phyloP scores from a whole-genome alignment of 2,329 filamentous ascomycete species.

The Rhynchosporium secalis region DNA sequence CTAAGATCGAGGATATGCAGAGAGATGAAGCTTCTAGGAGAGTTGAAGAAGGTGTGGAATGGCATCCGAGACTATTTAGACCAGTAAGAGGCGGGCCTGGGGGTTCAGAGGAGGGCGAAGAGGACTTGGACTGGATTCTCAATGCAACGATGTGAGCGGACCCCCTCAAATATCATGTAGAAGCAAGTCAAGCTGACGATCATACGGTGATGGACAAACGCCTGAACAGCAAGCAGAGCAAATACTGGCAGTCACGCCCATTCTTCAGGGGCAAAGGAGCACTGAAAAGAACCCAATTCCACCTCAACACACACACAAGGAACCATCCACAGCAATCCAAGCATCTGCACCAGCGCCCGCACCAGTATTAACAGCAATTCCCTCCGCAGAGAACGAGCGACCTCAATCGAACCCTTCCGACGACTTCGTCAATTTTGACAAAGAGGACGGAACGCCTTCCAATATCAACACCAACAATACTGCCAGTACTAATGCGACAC shows the following conservation, averaged over 20 bases:
- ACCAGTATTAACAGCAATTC: not conserved
- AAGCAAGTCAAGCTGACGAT: slow-evolving; percentile 19
- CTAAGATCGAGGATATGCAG: slow-evolving; percentile 91
- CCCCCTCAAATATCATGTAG: not conserved
- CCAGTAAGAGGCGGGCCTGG: slow-evolving; percentile 69
- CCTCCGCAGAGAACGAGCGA: slow-evolving; percentile 14
- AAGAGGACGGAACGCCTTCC: slow-evolving; percentile 34
- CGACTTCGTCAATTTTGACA: slow-evolving; percentile 60
- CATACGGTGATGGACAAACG: slow-evolving; percentile 58
- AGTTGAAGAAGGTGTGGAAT: slow-evolving; percentile 76
- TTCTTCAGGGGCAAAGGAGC: slow-evolving; percentile 72
- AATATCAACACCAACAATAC: not conserved
- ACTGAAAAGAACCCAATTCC: slow-evolving; percentile 56
- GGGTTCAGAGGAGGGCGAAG: slow-evolving; percentile 75
- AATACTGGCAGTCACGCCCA: slow-evolving; percentile 81
- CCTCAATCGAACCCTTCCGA: slow-evolving; percentile 27
- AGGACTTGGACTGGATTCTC: slow-evolving; percentile 93
- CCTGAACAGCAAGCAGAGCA: slow-evolving; percentile 75
- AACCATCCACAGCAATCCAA: slow-evolving; percentile 20
- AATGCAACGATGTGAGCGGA: slow-evolving; percentile 73
- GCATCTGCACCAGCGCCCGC: slow-evolving; percentile 13
- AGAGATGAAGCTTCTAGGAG: slow-evolving; percentile 83
- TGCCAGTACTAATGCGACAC: not conserved
- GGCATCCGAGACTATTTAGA: slow-evolving; percentile 85
- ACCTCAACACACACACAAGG: slow-evolving; percentile 40